phyloP scores from a whole-genome alignment of 164 flowering plant species.

The Nymphaea thermarum region DNA sequence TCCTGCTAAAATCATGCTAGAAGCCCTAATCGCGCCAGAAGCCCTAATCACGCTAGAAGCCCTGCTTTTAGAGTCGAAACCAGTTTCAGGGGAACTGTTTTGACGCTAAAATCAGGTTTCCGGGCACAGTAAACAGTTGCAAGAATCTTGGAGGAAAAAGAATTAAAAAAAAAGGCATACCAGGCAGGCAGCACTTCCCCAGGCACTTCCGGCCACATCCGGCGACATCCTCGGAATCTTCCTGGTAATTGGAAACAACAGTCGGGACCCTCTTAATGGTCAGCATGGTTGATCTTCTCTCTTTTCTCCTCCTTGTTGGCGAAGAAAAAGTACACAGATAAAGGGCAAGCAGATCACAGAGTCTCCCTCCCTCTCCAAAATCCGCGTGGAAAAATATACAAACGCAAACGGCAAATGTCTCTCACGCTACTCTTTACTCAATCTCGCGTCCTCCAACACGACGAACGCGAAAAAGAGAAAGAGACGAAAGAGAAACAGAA shows the following conservation, averaged over 20 bases:
- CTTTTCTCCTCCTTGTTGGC: neutral
- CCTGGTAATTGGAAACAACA: conserved; percentile 59
- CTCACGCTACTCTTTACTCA: neutral
- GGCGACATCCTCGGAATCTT: conserved; percentile 18
- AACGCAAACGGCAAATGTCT: neutral
- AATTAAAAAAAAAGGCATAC: conserved; percentile 16
- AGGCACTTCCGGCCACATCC: conserved; percentile 76
- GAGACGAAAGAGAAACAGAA: neutral
- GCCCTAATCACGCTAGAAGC: too few species aligned
- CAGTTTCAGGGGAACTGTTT: too few species aligned
- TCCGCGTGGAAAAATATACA: neutral
- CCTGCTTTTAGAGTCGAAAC: too few species aligned
- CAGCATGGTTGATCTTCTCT: conserved; percentile 21
- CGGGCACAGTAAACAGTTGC: neutral
- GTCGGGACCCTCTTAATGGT: conserved; percentile 78
- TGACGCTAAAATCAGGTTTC: too few species aligned
- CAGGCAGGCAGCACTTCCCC: conserved; percentile 55
- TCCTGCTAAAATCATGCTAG: too few species aligned
- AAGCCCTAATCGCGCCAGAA: too few species aligned
- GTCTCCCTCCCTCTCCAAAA: neutral
- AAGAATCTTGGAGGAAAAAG: neutral
- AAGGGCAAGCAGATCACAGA: neutral
- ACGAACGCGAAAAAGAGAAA: neutral
- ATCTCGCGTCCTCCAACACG: neutral
- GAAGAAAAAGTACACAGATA: neutral